A percentile compares a stretch with the other conserved stretches of the same genome.
phyloP scores from a whole-genome alignment of 495 filamentous ascomycete species.

The Podospora appendiculata region DNA sequence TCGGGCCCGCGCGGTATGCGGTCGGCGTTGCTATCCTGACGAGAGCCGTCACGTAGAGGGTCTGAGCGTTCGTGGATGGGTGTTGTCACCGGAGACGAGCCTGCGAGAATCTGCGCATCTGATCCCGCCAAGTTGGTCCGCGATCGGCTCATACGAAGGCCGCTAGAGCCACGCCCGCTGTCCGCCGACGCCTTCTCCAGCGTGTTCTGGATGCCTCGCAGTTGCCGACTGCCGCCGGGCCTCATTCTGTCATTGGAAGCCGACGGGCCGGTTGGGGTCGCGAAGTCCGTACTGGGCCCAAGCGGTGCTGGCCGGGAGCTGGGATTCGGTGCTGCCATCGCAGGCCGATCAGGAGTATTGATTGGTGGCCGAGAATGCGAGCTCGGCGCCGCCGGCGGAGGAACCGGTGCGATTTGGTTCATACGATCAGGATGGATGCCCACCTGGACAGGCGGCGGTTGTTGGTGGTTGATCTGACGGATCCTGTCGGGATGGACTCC shows the following conservation, averaged over 20 bases:
- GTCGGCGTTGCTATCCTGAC: conserved; percentile 12
- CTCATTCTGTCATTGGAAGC: conserved; percentile 36
- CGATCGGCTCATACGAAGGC: conserved; percentile 28
- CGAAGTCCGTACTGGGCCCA: conserved; percentile 23
- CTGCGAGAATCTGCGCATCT: conserved; percentile 40
- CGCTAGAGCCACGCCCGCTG: conserved; percentile 18
- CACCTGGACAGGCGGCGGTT: conserved; percentile 13
- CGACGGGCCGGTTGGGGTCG: conserved; percentile 42
- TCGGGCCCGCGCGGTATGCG: conserved; percentile 12
- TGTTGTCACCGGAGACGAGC: conserved; percentile 37
- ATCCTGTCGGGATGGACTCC: conserved; percentile 39
- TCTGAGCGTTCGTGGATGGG: conserved; percentile 37
- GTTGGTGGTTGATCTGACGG: conserved; percentile 24
- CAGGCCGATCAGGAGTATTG: conserved; percentile 26
- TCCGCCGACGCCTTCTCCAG: conserved; percentile 35
- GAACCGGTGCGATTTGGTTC: conserved; percentile 18
- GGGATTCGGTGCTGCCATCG: conserved; percentile 16
- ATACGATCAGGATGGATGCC: conserved; percentile 46
- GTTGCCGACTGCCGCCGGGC: conserved; percentile 33
- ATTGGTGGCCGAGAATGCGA: conserved; percentile 22
- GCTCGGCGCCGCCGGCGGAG: conserved; percentile 13
- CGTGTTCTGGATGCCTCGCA: conserved; percentile 45
- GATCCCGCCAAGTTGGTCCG: conserved; percentile 34
- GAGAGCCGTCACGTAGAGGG: conserved; percentile 21
- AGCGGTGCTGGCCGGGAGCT: conserved; percentile 15